phyloP scores from a whole-genome alignment of 805 yeast species.

The Nakazawaea populi region DNA sequence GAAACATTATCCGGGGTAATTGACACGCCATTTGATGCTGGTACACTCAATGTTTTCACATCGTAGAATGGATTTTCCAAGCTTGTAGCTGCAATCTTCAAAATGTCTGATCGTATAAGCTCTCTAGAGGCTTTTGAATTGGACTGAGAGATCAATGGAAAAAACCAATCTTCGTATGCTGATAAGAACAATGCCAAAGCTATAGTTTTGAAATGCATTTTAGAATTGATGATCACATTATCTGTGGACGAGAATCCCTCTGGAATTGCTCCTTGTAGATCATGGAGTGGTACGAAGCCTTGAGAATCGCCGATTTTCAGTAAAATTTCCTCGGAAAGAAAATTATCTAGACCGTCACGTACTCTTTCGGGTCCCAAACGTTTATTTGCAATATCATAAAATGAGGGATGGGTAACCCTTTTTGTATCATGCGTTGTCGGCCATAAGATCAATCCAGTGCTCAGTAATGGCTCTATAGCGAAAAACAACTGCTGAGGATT shows the following conservation, averaged over 20 bases:
- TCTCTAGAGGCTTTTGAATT: background rate
- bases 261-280: constrained; percentile 2
- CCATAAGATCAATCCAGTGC: background rate
- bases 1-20: background rate
- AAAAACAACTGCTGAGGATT: background rate
- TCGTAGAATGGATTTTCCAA: background rate
- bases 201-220: constrained; percentile 1
- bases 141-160: background rate
- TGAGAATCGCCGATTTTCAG: background rate
- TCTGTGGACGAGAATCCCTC: constrained; percentile 1
- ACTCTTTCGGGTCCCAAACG: background rate
- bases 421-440: background rate
- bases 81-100: background rate
- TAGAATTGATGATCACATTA: background rate
- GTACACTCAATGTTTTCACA: background rate
- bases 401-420: constrained; percentile 2
- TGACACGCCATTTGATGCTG: background rate
- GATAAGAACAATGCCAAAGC: background rate
- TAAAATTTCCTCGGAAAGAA: background rate
- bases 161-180: constrained; percentile 2
- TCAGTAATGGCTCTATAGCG: background rate
- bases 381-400: background rate
- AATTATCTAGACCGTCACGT: background rate
- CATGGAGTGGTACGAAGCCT: background rate
- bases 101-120: background rate